phyloP scores from a whole-genome alignment of 306 rosid species.

The Acacia acuminata region DNA sequence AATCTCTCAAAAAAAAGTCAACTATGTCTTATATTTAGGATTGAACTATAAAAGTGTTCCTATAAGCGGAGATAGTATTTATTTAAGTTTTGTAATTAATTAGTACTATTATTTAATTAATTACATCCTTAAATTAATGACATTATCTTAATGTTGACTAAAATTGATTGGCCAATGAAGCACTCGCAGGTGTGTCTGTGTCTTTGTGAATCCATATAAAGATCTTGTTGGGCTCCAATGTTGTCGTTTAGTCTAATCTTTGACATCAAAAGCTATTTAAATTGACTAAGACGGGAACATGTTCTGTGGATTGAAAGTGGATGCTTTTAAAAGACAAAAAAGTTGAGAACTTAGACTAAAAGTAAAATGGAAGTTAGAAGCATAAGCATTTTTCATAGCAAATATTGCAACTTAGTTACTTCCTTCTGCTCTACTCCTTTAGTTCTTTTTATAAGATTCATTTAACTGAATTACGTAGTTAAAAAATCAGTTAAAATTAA shows the following conservation, averaged over 20 bases:
- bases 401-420: too few relatives aligned
- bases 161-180: constrained; percentile 32
- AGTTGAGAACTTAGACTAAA: neutral
- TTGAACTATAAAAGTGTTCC: too few relatives aligned
- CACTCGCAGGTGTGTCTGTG: constrained; percentile 23
- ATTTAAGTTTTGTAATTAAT: neutral
- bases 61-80: too few relatives aligned
- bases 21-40: too few relatives aligned
- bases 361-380: too few relatives aligned
- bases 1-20: too few relatives aligned
- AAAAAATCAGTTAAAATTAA: too few relatives aligned
- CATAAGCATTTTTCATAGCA: too few relatives aligned
- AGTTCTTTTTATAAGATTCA: too few relatives aligned
- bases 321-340: neutral
- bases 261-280: neutral
- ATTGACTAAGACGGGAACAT: neutral
- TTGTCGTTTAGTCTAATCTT: neutral
- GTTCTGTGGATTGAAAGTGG: neutral
- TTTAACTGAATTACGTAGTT: too few relatives aligned
- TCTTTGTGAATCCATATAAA: neutral
- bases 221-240: constrained; percentile 39
- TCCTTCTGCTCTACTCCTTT: too few relatives aligned
- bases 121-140: neutral
- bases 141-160: constrained; percentile 39
- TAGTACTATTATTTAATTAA: neutral